These are phyloP conservation scores for Geoglossum glabrum DNA, from an alignment of 495 filamentous ascomycete species.

Conservation along the genomic window DNA sequence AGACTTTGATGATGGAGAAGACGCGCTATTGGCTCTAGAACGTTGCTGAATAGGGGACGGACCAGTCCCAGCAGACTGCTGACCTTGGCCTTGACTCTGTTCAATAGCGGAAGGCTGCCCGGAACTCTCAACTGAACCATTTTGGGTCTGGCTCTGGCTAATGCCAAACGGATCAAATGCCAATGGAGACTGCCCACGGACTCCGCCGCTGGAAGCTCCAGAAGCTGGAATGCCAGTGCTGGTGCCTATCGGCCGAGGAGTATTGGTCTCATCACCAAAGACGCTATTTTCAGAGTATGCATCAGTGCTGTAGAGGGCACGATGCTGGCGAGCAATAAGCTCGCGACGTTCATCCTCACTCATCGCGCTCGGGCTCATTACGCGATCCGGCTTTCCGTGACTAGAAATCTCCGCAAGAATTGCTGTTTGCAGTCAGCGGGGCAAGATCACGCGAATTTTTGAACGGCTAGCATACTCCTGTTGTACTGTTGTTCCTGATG, in stretches of 20 bases:
- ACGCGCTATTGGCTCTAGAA: constrained; percentile 72
- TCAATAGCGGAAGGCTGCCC: constrained; percentile 15
- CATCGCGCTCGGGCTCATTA: constrained; percentile 76
- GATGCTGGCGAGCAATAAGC: constrained; percentile 85
- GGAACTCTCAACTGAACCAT: constrained; percentile 20
- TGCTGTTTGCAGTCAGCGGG: constrained; percentile 35
- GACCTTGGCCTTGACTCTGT: constrained; percentile 13
- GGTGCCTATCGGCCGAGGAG: constrained; percentile 36
- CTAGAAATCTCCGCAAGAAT: constrained; percentile 64
- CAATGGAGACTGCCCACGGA: constrained; percentile 35
- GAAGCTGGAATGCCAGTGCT: constrained; percentile 32
- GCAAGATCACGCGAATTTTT: constrained; percentile 11
- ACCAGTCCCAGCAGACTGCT: constrained; percentile 12
- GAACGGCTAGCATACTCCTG: constrained; percentile 46
- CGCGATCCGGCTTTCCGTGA: constrained; percentile 67
- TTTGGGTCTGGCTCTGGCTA: constrained; percentile 21
- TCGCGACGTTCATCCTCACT: constrained; percentile 93
- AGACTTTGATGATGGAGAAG: constrained; percentile 57
- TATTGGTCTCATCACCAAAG: constrained; percentile 41
- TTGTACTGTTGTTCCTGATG: constrained; percentile 99
- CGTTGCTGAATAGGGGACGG: constrained; percentile 33
- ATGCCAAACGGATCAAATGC: constrained; percentile 38
- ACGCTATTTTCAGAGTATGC: constrained; percentile 36
- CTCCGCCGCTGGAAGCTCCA: constrained; percentile 18
- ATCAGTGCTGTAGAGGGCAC: constrained; percentile 71